phyloP scores from a whole-genome alignment of 2,329 filamentous ascomycete genomes.

The Penicillium capsulatum region DNA sequence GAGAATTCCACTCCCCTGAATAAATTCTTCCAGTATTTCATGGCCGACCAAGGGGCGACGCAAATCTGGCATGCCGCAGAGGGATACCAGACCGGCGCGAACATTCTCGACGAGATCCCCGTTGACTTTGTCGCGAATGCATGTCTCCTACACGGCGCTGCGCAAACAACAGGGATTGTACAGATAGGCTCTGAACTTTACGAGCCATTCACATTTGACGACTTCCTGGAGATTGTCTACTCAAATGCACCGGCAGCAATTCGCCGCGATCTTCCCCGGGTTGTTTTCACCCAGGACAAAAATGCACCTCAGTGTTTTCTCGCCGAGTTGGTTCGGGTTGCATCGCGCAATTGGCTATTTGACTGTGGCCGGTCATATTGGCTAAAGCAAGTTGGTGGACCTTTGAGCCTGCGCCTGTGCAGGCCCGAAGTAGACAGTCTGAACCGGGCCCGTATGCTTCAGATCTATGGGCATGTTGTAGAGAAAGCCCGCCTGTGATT shows the following conservation, averaged over 20 bases:
- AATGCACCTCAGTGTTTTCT: slow-evolving; percentile 27
- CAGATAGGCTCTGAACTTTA: slow-evolving; percentile 31
- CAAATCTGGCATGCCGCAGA: slow-evolving; percentile 31
- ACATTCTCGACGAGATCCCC: slow-evolving; percentile 32
- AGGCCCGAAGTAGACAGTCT: slow-evolving; percentile 24
- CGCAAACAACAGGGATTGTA: slow-evolving; percentile 28
- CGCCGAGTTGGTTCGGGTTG: slow-evolving; percentile 32
- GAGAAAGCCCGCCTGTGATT: slow-evolving; percentile 21
- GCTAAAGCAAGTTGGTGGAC: slow-evolving; percentile 29
- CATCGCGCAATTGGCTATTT: slow-evolving; percentile 31
- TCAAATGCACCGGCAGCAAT: slow-evolving; percentile 20
- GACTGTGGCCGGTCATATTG: slow-evolving; percentile 33
- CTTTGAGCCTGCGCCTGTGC: slow-evolving; percentile 26
- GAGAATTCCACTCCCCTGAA: slow-evolving; percentile 31
- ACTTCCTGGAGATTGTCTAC: slow-evolving; percentile 19
- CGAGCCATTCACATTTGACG: slow-evolving; percentile 27
- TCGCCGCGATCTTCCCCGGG: slow-evolving; percentile 21
- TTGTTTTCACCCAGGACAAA: slow-evolving; percentile 29
- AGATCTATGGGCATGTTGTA: slow-evolving; percentile 17
- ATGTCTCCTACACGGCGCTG: slow-evolving; percentile 29
- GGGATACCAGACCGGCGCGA: slow-evolving; percentile 27
- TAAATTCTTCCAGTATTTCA: slow-evolving; percentile 27
- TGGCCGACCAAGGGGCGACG: slow-evolving; percentile 23
- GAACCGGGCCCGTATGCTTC: slow-evolving; percentile 19
- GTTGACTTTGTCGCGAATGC: slow-evolving; percentile 34